phyloP scores from a whole-genome alignment of 164 flowering plant species.

The Saururus chinensis region DNA sequence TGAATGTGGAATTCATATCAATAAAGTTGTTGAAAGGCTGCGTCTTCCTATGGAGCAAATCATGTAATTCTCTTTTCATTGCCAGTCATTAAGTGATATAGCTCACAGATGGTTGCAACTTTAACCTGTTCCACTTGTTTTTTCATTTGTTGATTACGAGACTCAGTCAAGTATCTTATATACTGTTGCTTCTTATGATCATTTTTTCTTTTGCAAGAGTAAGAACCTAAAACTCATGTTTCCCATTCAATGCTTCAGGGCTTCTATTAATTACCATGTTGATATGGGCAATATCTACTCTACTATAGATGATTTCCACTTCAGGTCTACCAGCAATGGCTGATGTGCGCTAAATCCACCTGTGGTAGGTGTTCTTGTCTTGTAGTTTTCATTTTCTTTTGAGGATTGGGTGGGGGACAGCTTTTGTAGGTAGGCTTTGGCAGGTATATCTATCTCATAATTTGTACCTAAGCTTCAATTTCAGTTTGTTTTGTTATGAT shows the following conservation, averaged over 20 bases:
- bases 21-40: conserved; percentile 43
- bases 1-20: conserved; percentile 47
- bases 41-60: conserved; percentile 52
- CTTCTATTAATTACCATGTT: not conserved
- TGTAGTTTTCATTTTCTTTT: too few species aligned
- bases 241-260: not conserved
- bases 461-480: too few species aligned
- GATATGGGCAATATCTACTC: conserved; percentile 6
- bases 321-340: conserved; percentile 1
- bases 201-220: too few species aligned
- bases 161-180: too few species aligned
- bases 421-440: too few species aligned
- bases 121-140: too few species aligned
- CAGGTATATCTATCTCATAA: too few species aligned
- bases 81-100: not conserved
- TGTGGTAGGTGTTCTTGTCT: too few species aligned
- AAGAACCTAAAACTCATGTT: not conserved
- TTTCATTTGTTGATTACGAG: not conserved
- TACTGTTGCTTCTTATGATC: too few species aligned
- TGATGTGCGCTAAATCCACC: not conserved
- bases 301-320: conserved; percentile 4
- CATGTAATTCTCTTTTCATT: conserved; percentile 33
- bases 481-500: too few species aligned
- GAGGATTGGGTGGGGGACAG: too few species aligned
- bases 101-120: not conserved